phyloP scores from a whole-genome alignment of 2,329 filamentous ascomycete genomes.

The Septoria petroselini region DNA sequence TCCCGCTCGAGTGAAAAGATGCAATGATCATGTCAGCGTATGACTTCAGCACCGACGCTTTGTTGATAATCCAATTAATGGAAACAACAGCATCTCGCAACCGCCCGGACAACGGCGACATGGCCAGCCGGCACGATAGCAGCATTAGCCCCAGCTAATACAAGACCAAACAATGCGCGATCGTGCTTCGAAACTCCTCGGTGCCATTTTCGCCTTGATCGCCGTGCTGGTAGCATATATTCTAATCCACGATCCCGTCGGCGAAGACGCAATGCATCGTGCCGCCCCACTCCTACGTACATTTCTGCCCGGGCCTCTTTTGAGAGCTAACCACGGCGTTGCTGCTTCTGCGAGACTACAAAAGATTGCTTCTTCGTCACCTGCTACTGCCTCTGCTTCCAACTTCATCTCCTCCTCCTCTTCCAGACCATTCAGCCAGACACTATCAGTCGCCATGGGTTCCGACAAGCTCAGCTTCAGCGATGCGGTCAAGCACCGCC shows the following conservation, averaged over 20 bases:
- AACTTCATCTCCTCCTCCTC: background rate
- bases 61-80: no score
- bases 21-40: no score
- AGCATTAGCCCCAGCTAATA: no score
- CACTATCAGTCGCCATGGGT: conserved; percentile 40
- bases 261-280: conserved; percentile 13
- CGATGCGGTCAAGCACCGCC: conserved; percentile 64
- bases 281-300: conserved; percentile 9
- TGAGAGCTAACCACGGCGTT: background rate
- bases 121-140: no score
- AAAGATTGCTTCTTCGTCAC: background rate
- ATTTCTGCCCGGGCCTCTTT: background rate
- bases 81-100: no score
- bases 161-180: background rate
- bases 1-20: no score
- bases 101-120: no score
- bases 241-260: background rate
- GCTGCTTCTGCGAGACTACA: background rate
- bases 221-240: conserved; percentile 9
- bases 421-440: conserved; percentile 5
- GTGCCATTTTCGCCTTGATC: conserved; percentile 3
- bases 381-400: background rate
- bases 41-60: no score
- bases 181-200: background rate
- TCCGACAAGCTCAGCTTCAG: conserved; percentile 51